Conservation (phyloP, 1,284 basidiomycete species). For the Fomitopsis schrenkii region DNA sequence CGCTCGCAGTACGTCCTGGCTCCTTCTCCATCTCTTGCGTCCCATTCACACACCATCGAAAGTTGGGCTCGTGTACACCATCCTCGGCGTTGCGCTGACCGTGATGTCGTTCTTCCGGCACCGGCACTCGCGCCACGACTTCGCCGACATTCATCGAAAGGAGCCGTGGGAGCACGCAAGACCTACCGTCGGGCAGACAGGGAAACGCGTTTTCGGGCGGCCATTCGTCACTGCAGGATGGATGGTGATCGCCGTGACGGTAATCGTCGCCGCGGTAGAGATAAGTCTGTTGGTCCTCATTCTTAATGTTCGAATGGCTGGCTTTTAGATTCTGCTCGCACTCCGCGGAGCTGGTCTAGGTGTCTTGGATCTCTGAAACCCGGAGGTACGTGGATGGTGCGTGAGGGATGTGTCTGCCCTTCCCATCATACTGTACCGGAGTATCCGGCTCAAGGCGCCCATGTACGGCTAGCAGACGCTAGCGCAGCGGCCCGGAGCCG, state of each 20-base stretch:
- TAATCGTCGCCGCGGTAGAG: constrained; percentile 62
- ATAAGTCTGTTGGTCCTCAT: constrained; percentile 57
- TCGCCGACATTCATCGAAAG: constrained; percentile 47
- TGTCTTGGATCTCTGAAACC: no score
- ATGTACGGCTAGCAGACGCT: no score
- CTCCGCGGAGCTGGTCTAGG: neutral
- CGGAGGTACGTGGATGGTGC: no score
- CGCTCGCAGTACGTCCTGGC: constrained; percentile 51
- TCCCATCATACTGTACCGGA: no score
- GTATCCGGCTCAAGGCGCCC: no score
- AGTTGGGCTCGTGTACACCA: constrained; percentile 74
- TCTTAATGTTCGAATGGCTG: constrained; percentile 1
- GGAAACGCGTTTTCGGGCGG: constrained; percentile 60
- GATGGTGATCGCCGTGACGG: constrained; percentile 60
- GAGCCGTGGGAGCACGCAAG: constrained; percentile 23
- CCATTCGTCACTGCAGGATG: constrained; percentile 81
- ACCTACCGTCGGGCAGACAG: constrained; percentile 55
- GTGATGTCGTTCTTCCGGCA: constrained; percentile 57
- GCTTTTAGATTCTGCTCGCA: neutral
- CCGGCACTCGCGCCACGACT: constrained; percentile 66
- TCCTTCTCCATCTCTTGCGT: constrained; percentile 1
- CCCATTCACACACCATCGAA: neutral
- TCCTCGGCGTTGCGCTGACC: constrained; percentile 60
- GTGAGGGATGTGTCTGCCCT: no score
- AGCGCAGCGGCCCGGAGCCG: no score